These are phyloP conservation scores for Didymella exigua DNA, from an alignment of 2,329 filamentous ascomycete genomes.

Conservation along the genomic window DNA sequence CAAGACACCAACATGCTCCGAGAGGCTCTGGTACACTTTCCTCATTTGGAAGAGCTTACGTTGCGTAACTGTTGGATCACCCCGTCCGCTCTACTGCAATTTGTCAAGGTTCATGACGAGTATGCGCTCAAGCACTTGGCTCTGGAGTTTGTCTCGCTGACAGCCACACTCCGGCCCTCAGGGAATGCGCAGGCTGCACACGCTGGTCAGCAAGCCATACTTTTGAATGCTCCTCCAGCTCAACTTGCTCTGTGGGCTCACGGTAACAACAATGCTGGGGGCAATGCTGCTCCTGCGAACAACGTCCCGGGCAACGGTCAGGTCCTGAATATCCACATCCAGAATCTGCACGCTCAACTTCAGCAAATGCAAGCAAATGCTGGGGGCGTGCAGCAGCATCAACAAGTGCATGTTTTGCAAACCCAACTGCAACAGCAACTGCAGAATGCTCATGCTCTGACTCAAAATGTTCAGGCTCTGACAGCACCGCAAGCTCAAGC, in stretches of 20 bases:
- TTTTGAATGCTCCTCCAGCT: neutral
- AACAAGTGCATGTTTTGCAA: constrained; percentile 20
- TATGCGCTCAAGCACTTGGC: constrained; percentile 59
- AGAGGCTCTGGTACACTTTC: constrained; percentile 57
- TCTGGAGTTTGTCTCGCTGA: constrained; percentile 69
- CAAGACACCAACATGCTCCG: constrained; percentile 20
- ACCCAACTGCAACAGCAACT: constrained; percentile 26
- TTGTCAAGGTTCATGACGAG: constrained; percentile 57
- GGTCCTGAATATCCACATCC: constrained; percentile 23
- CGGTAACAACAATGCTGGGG: constrained; percentile 21
- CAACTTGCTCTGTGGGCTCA: neutral
- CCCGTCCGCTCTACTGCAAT: constrained; percentile 61
- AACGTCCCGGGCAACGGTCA: neutral
- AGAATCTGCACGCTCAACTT: constrained; percentile 27
- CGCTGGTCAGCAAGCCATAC: neutral
- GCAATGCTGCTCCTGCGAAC: neutral
- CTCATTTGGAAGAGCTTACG: constrained; percentile 63
- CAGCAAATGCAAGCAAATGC: constrained; percentile 29
- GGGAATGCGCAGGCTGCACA: constrained; percentile 8
- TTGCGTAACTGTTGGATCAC: constrained; percentile 73
- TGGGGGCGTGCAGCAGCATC: constrained; percentile 21
- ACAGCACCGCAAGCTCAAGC: neutral
- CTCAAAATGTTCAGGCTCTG: constrained; percentile 2
- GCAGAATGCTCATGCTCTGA: constrained; percentile 6
- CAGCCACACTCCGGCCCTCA: constrained; percentile 36